Evolutionary conservation across 805 yeast species (phyloP), one percentile per base, ranked within the genome.

Genomic region (Pichia californica): DNA sequence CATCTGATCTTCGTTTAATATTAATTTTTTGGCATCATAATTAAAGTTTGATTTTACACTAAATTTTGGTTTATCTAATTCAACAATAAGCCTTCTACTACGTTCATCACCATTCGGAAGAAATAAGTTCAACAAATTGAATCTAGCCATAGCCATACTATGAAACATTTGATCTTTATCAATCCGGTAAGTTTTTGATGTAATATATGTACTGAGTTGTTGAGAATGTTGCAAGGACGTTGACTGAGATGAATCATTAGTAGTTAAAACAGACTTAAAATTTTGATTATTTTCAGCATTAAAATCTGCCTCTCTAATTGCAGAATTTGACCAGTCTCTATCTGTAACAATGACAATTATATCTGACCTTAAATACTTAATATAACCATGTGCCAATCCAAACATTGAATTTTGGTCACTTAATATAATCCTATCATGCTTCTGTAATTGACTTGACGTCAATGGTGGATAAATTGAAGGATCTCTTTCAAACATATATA

Each of bases 151-250:
- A 0, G 87, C 76, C 70, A 89, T 70, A 0, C 89, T 88, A 51
- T 76, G 79, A 43, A 77, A 81, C 63, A 80, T 73, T 37, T 81
- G 88, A 61, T 88, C 94, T 55, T 77, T 80, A 58, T 91, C 98
- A 21, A 89, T 69, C 43, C 98, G 68, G 51, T 76, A 88, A 21
- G 45, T 61, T 14, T 47, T 54, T 9, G 38, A 25, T 8, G 23
- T 34, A 5, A 49, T 34, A 6, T 13, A 15, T 16, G 26, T 26
- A 28, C 31, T 32, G n/a, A 38, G 15, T 10, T 14, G 8, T 19
- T 37, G 31, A 4, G 25, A 10, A 9, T 25, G 13, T 18, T 27
- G 16, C 13, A 21, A 28, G 3, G 26, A 9, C 4, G 6, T 26
- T 7, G 9, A 8, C 9, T 26, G 9, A 27, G n/a, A 10, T 35